These are phyloP conservation scores for Quercus rubra DNA, from an alignment of 306 rosid genomes.

Conservation along the genomic window DNA sequence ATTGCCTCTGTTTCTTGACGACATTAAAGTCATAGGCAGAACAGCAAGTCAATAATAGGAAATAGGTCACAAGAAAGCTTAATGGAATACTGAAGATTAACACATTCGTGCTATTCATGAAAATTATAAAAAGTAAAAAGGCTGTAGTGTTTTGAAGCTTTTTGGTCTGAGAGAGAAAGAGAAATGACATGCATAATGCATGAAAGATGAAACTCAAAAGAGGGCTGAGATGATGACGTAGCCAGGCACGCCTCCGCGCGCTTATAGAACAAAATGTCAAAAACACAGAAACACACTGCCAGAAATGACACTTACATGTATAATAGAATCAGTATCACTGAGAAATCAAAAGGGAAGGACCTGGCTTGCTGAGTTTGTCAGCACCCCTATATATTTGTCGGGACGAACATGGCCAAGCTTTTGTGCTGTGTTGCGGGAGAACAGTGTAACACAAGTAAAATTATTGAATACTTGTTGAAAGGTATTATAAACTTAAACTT, in stretches of 20 bases:
- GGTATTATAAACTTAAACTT: no score
- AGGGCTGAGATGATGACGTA: conserved; percentile 29
- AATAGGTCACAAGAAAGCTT: neutral
- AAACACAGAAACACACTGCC: neutral
- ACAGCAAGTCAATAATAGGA: neutral
- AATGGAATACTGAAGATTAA: no score
- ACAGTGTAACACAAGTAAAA: neutral
- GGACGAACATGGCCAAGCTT: neutral
- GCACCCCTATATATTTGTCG: neutral
- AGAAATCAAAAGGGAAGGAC: neutral
- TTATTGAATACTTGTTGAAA: no score
- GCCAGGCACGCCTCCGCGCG: conserved; percentile 35
- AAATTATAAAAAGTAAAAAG: conserved; percentile 8
- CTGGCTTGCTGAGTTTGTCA: neutral
- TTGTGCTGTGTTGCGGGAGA: neutral
- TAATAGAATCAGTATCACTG: neutral
- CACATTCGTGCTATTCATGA: neutral
- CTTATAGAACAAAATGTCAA: neutral
- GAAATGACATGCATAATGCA: neutral
- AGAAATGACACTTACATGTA: neutral
- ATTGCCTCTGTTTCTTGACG: neutral
- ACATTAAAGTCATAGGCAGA: neutral
- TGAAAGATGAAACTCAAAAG: conserved; percentile 9
- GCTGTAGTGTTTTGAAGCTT: conserved; percentile 10
- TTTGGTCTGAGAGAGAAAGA: neutral